These are phyloP conservation scores for Berberis thunbergii DNA, from an alignment of 164 flowering plant genomes.

Conservation along the genomic window DNA sequence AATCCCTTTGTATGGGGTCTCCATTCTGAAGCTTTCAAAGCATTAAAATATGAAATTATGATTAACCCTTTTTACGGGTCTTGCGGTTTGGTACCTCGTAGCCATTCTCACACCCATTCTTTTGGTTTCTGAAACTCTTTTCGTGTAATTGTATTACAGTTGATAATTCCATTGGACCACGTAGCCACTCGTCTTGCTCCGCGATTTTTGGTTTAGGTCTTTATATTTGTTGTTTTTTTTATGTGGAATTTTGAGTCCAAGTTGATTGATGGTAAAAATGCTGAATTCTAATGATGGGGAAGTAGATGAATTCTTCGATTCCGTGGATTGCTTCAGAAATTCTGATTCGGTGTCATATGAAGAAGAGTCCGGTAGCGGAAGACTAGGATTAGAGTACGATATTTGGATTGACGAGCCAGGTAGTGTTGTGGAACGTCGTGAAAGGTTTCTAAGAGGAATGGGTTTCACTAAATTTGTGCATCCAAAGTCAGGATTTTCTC, in stretches of 20 bases:
- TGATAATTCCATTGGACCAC: conserved; percentile 5
- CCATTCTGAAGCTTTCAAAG: conserved; percentile 7
- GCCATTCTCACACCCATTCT: conserved; percentile 15
- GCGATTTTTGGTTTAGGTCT: conserved; percentile 21
- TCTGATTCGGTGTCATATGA: conserved; percentile 26
- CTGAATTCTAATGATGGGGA: conserved; percentile 43
- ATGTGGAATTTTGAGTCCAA: conserved; percentile 33
- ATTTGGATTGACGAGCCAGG: conserved; percentile 56
- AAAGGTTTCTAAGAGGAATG: conserved; percentile 36
- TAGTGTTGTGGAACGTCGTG: conserved; percentile 51
- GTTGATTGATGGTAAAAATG: conserved; percentile 24
- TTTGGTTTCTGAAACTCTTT: not conserved
- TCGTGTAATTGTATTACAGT: conserved; percentile 9
- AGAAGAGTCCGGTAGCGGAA: conserved; percentile 26
- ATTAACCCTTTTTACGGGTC: conserved; percentile 13
- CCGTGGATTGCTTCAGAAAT: conserved; percentile 34
- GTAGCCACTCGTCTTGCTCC: conserved; percentile 14
- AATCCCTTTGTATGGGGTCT: conserved; percentile 1
- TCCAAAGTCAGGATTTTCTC: conserved; percentile 5
- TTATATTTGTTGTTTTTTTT: conserved; percentile 18
- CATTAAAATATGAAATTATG: conserved; percentile 1
- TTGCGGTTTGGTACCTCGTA: conserved; percentile 19
- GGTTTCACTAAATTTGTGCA: conserved; percentile 35
- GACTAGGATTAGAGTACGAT: conserved; percentile 29
- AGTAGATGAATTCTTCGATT: conserved; percentile 58